Evolutionary conservation across 495 filamentous ascomycete genomes (phyloP).

Genomic region (Letharia columbiana): DNA sequence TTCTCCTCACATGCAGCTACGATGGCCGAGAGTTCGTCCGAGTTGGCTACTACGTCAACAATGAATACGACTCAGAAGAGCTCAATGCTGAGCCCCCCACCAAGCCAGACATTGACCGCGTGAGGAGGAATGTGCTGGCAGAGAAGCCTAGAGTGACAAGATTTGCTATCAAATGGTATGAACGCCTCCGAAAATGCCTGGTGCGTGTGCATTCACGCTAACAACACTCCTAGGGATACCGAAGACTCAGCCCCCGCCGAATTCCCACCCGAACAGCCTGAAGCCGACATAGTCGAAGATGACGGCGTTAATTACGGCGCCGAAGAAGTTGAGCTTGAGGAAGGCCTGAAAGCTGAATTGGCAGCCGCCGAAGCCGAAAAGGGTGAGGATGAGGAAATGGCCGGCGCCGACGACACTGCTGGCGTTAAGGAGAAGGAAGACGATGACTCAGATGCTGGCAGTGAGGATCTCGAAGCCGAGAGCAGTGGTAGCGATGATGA

Average conservation of each 20-base stretch:
- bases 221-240: conserved; percentile 59
- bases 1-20: conserved; percentile 93
- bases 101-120: conserved; percentile 84
- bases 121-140: conserved; percentile 82
- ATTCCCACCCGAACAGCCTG: conserved; percentile 94
- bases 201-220: neutral
- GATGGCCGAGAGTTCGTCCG: conserved; percentile 94
- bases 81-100: conserved; percentile 78
- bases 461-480: conserved; percentile 93
- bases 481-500: conserved; percentile 82
- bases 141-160: conserved; percentile 96
- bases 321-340: conserved; percentile 52
- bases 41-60: conserved; percentile 98
- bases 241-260: conserved; percentile 93
- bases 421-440: conserved; percentile 62
- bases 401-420: conserved; percentile 51
- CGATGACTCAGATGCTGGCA: conserved; percentile 74
- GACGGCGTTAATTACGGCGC: conserved; percentile 80
- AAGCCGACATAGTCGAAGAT: conserved; percentile 78
- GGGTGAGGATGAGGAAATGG: conserved; percentile 74
- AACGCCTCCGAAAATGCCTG: neutral
- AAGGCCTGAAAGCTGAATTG: conserved; percentile 50
- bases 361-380: conserved; percentile 45
- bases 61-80: conserved; percentile 92
- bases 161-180: conserved; percentile 98